Evolutionary conservation across 148 eudicot genomes (phyloP).

Genomic region (Oxyria digyna): DNA sequence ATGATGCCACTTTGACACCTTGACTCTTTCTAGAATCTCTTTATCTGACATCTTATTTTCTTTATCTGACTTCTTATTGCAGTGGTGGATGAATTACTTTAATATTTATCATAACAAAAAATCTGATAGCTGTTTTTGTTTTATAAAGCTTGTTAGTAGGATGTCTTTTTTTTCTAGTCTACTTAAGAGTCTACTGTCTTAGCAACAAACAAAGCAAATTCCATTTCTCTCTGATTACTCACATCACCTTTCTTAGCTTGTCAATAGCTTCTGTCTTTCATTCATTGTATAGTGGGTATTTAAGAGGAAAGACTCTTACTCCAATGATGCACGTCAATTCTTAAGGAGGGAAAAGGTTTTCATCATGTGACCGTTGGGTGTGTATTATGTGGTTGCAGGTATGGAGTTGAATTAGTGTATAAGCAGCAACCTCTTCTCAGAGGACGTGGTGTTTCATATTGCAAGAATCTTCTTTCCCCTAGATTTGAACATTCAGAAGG

Average conservation of each 20-base stretch:
- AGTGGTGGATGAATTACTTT: neutral
- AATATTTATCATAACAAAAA: too few species aligned
- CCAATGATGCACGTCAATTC: conserved; percentile 22
- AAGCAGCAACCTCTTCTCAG: conserved; percentile 85
- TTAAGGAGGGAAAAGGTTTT: conserved; percentile 7
- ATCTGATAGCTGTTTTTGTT: too few species aligned
- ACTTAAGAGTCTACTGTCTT: too few species aligned
- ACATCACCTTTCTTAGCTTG: neutral
- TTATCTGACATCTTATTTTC: neutral
- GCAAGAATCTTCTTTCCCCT: conserved; percentile 99
- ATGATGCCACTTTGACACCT: conserved; percentile 11
- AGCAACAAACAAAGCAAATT: too few species aligned
- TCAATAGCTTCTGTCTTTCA: neutral
- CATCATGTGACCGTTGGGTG: conserved; percentile 25
- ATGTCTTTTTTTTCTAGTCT: too few species aligned
- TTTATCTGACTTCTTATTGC: neutral
- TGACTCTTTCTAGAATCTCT: neutral
- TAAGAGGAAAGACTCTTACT: neutral
- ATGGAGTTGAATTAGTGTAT: conserved; percentile 79
- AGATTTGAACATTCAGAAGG: conserved; percentile 96
- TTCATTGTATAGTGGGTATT: neutral
- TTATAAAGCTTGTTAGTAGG: too few species aligned
- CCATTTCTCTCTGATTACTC: too few species aligned
- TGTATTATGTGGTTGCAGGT: conserved; percentile 37
- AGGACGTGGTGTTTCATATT: conserved; percentile 97